A percentile compares a stretch with the other conserved stretches of the same genome.
Conservation (phyloP, 306 rosid genomes). For the Trifolium pratense region DNA sequence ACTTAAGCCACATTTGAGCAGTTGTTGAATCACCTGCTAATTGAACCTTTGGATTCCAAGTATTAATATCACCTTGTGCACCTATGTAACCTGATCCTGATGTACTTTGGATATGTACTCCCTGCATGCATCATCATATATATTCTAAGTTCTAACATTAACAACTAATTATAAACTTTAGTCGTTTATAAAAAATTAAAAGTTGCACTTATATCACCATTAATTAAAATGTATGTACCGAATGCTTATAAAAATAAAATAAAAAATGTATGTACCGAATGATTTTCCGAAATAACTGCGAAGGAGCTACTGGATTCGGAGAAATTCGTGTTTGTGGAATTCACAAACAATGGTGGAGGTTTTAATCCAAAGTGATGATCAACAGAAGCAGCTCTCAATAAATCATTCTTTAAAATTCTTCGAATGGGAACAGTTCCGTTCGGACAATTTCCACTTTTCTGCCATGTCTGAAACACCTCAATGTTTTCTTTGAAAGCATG, state of each 20-base stretch:
- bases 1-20: slow-evolving; percentile 63
- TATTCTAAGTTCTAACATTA: too few species aligned
- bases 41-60: slow-evolving; percentile 64
- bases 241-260: too few species aligned
- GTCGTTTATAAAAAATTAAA: too few species aligned
- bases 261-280: slow-evolving; percentile 47
- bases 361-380: slow-evolving; percentile 54
- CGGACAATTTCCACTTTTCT: slow-evolving; percentile 70
- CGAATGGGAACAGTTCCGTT: slow-evolving; percentile 69
- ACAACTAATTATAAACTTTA: too few species aligned
- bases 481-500: background rate
- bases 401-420: slow-evolving; percentile 52
- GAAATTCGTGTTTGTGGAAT: slow-evolving; percentile 1
- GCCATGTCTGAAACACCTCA: slow-evolving; percentile 57
- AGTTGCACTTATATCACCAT: too few species aligned
- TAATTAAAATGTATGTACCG: slow-evolving; percentile 41
- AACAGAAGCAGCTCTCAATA: slow-evolving; percentile 50
- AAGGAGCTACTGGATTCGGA: slow-evolving; percentile 11
- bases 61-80: slow-evolving; percentile 57
- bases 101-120: slow-evolving; percentile 44
- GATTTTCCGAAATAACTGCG: slow-evolving; percentile 15
- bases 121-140: slow-evolving; percentile 34
- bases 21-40: slow-evolving; percentile 57
- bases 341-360: background rate
- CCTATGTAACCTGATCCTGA: slow-evolving; percentile 55